phyloP scores from a whole-genome alignment of 2,329 filamentous ascomycete species.

The Colletotrichum graminicola region DNA sequence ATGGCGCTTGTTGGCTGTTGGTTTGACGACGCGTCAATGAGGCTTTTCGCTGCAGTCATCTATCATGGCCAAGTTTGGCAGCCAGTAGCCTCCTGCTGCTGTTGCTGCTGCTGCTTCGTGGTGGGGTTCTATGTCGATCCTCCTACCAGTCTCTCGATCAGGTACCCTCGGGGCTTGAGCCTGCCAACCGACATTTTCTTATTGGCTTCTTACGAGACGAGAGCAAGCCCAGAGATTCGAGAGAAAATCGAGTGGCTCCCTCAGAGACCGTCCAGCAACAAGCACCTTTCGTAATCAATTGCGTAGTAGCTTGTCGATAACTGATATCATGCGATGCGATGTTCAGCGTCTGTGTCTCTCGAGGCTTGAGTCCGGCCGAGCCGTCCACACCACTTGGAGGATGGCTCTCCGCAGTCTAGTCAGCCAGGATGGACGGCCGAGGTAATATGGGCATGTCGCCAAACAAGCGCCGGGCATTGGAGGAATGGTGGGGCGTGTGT shows the following conservation, averaged over 20 bases:
- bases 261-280: neutral
- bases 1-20: slow-evolving; percentile 26
- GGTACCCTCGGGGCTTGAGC: slow-evolving; percentile 10
- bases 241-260: slow-evolving; percentile 24
- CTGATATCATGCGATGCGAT: slow-evolving; percentile 14
- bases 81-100: slow-evolving; percentile 10
- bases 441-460: slow-evolving; percentile 23
- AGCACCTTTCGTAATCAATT: neutral
- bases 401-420: neutral
- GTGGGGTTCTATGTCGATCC: slow-evolving; percentile 27
- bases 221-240: slow-evolving; percentile 5
- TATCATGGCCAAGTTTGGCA: neutral
- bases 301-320: slow-evolving; percentile 16
- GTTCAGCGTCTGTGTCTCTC: neutral
- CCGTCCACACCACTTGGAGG: slow-evolving; percentile 9
- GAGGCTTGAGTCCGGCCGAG: slow-evolving; percentile 10
- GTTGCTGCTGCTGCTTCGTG: neutral
- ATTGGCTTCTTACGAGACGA: slow-evolving; percentile 12
- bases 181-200: slow-evolving; percentile 9
- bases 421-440: slow-evolving; percentile 24
- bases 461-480: slow-evolving; percentile 42
- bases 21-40: slow-evolving; percentile 22
- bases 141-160: slow-evolving; percentile 33
- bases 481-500: slow-evolving; percentile 41
- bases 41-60: slow-evolving; percentile 33